phyloP scores from a whole-genome alignment of 352 stramenopile species.

The Stramenopiles sp. region DNA sequence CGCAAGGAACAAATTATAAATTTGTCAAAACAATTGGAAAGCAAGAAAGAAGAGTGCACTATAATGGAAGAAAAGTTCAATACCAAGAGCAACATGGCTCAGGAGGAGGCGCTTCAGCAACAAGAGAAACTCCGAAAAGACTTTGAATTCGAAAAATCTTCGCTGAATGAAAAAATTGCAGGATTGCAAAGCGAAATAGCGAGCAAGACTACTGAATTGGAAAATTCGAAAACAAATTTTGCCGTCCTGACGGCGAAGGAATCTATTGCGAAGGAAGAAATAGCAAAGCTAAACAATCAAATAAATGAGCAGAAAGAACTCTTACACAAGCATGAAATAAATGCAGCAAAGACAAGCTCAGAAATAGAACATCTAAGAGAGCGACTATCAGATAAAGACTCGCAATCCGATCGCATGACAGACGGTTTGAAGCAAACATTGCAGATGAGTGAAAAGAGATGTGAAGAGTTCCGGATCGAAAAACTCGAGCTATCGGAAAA shows the following conservation, averaged over 20 bases:
- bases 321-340: slow-evolving; percentile 6
- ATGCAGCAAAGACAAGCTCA: background rate
- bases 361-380: slow-evolving; percentile 7
- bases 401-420: slow-evolving; percentile 2
- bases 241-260: background rate
- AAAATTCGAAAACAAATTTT: background rate
- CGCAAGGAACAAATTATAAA: slow-evolving; percentile 3
- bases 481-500: slow-evolving; percentile 6
- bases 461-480: slow-evolving; percentile 9
- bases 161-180: slow-evolving; percentile 1
- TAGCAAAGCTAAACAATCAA: background rate
- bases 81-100: background rate
- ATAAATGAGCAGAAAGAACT: background rate
- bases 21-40: background rate
- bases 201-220: background rate
- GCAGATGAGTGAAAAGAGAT: slow-evolving; percentile 7
- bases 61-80: background rate
- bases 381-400: slow-evolving; percentile 5
- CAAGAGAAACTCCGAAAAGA: background rate
- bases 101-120: background rate
- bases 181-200: background rate
- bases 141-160: background rate
- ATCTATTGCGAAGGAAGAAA: background rate
- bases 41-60: background rate
- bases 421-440: slow-evolving; percentile 8